Conservation (phyloP, 805 yeast species). For the Schwanniomyces sp. region DNA sequence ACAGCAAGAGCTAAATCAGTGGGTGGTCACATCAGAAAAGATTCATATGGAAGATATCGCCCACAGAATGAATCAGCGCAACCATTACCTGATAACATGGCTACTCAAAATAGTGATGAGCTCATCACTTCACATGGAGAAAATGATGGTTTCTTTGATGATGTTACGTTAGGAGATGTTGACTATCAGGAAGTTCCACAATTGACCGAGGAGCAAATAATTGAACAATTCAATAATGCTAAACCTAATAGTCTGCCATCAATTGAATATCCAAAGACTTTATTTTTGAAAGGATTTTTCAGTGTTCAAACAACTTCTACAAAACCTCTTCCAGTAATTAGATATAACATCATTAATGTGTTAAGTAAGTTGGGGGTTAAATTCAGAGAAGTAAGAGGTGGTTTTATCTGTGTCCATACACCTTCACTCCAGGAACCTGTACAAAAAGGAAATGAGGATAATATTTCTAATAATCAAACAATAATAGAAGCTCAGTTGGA, state of each 20-base stretch:
- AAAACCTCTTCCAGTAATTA: constrained; percentile 83
- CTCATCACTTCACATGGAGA: constrained; percentile 21
- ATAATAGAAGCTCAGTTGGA: constrained; percentile 6
- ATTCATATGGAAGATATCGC: constrained; percentile 33
- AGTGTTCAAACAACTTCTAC: constrained; percentile 94
- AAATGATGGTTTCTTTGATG: constrained; percentile 61
- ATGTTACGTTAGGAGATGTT: constrained; percentile 45
- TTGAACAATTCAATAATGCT: constrained; percentile 50
- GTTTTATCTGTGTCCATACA: constrained; percentile 79
- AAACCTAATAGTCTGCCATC: constrained; percentile 86
- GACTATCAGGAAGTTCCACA: constrained; percentile 33
- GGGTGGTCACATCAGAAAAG: constrained; percentile 71
- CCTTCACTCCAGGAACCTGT: constrained; percentile 40
- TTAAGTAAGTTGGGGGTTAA: constrained; percentile 75
- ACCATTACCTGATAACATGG: constrained; percentile 45
- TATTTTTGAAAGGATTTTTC: constrained; percentile 89
- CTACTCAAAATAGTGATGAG: constrained; percentile 47
- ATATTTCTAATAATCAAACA: not conserved
- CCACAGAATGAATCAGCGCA: constrained; percentile 16
- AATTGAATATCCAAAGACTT: constrained; percentile 87
- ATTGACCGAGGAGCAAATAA: constrained; percentile 40
- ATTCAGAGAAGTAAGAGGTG: constrained; percentile 89
- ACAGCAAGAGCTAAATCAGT: constrained; percentile 86
- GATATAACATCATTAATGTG: constrained; percentile 79
- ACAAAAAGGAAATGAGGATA: constrained; percentile 11